Base-by-base conservation (phyloP, 768 basidiomycete genomes). In the Termitomyces sp. region DNA sequence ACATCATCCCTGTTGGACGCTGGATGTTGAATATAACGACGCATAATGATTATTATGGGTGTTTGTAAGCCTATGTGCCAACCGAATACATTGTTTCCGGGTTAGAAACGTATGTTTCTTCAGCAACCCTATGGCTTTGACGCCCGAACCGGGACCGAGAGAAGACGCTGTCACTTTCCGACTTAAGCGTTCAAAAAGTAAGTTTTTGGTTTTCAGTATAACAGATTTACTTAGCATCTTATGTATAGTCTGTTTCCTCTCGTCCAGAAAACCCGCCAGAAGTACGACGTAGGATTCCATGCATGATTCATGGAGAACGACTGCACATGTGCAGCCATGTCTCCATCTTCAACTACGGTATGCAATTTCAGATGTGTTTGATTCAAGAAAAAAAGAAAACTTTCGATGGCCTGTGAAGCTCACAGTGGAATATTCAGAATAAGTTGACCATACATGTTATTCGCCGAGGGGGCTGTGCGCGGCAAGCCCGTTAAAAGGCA, bases 1-100 rank as follows among this genome's bases (percentile, higher is more conserved):
- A 22, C 45, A 42, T 28, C 37, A 8, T 55, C 45, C 14, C 22
- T 42, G 43, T 49, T 37, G 44, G 5, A 30, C 19, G 14, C 19
- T 24, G 44, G 24, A 52, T 41, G 22, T 59, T 35, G 42, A 24
- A 35, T 60, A 54, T 35, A 45, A 43, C 35, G 46, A 43, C 19
- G 34, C 41, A 11, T 46, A 55, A 53, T 45, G 26, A 44, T 45
- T 3, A 24, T 34, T 34, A 21, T 32, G 50, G 21, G 34, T n/a
- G 32, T 47, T 42, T 40, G 49, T 38, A 38, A 38, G 53, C 28
- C 15, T 15, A 22, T 35, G 17, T 15, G 2, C 49, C 17, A 21
- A 50, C 49, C 17, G 15, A 50, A 26, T 41, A 51, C 38, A 28
- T 51, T n/a, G 28, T 40, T 28, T 51, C 17, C 30, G n/a, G n/a